Evolutionary conservation across 169 alveolate genomes (phyloP), one percentile per base, ranked within the genome.

Genomic region (Plasmodium vinckei): DNA sequence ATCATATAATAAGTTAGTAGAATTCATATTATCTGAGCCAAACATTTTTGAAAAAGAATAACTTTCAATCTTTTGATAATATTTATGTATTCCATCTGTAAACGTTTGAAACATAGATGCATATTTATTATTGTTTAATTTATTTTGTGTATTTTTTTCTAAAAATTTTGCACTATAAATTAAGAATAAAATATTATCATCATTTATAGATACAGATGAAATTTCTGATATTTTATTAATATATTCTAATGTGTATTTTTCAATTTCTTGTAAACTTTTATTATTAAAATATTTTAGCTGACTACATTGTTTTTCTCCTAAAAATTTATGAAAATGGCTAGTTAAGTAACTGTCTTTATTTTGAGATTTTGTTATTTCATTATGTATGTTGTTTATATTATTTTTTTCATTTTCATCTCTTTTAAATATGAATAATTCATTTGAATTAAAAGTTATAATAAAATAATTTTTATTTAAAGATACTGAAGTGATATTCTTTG

Each of bases 201-300:
- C 72, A 56, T 70, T 67, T 59, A 79, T 65, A 9, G 65, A 47
- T 17, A 79, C 13, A 60, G 77, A 79, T 19, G 64, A 67, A 13
- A 79, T 79, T 54, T 70, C 23, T 27, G 53, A 51, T 23, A 54
- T 47, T 44, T 57, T 57, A 19, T 13, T 33, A 33, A 61, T 33
- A 27, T 79, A 27, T 19, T 56, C 53, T n/a, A 27, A 67, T 33
- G 82, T 19, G 33, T 70, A 79, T 21, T 54, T 44, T 59, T 67
- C 72, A 23, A 79, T 57, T 27, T 79, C 82, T 19, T 44, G 44
- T 47, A 79, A 65, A 47, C 53, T 65, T 49, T 17, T 79, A 21
- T 67, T 79, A 19, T 67, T 79, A 65, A 79, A 79, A 67, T 79
- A 79, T 67, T 79, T 79, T 12, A 79, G 9, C 23, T 39, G 49